Evolutionary conservation across 2,329 filamentous ascomycete species (phyloP).

Genomic region (Scedosporium aurantiacum): DNA sequence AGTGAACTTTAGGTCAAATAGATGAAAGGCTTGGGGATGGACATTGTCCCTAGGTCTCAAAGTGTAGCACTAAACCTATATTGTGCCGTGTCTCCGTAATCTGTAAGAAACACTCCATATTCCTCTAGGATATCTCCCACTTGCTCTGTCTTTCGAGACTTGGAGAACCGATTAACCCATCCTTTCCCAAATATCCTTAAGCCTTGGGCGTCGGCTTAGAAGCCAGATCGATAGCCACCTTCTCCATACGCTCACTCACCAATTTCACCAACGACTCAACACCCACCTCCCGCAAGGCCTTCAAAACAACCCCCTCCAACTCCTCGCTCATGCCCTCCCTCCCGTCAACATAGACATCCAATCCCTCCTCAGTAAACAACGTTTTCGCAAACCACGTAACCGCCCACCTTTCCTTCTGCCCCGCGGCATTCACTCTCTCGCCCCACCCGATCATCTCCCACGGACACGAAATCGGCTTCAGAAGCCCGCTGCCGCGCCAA

Average conservation of each 20-base stretch:
- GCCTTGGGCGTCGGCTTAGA: not conserved
- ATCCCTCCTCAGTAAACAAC: conserved; percentile 68
- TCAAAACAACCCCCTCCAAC: conserved; percentile 45
- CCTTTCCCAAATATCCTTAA: not conserved
- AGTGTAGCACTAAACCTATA: no score
- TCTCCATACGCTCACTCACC: not conserved
- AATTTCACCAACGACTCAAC: not conserved
- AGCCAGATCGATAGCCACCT: conserved; percentile 4
- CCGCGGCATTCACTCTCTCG: conserved; percentile 30
- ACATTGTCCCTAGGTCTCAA: not conserved
- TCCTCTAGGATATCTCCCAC: not conserved
- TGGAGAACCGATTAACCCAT: not conserved
- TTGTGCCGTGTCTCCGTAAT: not conserved
- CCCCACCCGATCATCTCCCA: conserved; percentile 80
- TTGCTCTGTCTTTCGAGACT: not conserved
- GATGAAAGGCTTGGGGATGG: not conserved
- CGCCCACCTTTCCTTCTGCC: conserved; percentile 50
- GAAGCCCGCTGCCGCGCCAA: conserved; percentile 68
- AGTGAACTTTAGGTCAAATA: not conserved
- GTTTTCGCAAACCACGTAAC: conserved; percentile 81
- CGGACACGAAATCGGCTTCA: conserved; percentile 60
- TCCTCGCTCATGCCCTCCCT: conserved; percentile 47
- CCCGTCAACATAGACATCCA: conserved; percentile 65
- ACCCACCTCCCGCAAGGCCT: conserved; percentile 35
- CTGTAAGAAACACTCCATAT: not conserved